Conservation (phyloP, 192 early-diverging fungal species). For the Chytriomyces sp. region DNA sequence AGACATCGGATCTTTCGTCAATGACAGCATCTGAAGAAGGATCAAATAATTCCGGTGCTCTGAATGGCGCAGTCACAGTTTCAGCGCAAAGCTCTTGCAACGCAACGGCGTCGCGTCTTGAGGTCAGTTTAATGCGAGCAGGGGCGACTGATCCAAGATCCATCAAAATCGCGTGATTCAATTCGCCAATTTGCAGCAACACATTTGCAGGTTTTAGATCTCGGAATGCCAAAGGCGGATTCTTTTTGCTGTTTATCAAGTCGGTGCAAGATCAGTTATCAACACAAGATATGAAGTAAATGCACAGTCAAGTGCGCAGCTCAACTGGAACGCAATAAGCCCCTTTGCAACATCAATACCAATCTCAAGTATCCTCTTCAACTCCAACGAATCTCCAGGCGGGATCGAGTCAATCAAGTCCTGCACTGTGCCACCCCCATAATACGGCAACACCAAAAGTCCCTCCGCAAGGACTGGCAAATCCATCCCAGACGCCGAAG, state of each 20-base stretch:
- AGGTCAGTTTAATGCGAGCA: constrained; percentile 45
- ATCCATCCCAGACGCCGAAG: constrained; percentile 15
- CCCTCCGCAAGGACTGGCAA: constrained; percentile 40
- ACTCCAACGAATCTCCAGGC: constrained; percentile 32
- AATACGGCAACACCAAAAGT: constrained; percentile 52
- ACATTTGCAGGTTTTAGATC: constrained; percentile 64
- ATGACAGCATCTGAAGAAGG: constrained; percentile 42
- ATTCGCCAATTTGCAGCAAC: constrained; percentile 31
- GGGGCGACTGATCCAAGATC: constrained; percentile 58
- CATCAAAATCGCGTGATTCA: constrained; percentile 44
- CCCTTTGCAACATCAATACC: constrained; percentile 52
- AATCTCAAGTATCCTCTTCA: constrained; percentile 44
- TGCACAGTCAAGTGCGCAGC: background rate
- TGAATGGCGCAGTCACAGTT: constrained; percentile 57
- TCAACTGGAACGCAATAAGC: constrained; percentile 55
- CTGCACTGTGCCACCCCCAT: constrained; percentile 50
- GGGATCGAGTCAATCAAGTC: constrained; percentile 54
- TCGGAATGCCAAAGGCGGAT: constrained; percentile 55
- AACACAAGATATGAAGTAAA: no score
- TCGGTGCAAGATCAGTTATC: background rate
- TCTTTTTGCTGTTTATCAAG: constrained; percentile 36
- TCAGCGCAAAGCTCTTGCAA: constrained; percentile 57
- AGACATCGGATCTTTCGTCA: constrained; percentile 52
- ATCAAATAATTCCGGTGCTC: constrained; percentile 60
- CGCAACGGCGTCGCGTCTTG: constrained; percentile 50